A percentile compares a stretch with the other conserved stretches of the same genome.
Evolutionary conservation across 106 monocot genomes (phyloP).

Genomic region (Posidonia australis): DNA sequence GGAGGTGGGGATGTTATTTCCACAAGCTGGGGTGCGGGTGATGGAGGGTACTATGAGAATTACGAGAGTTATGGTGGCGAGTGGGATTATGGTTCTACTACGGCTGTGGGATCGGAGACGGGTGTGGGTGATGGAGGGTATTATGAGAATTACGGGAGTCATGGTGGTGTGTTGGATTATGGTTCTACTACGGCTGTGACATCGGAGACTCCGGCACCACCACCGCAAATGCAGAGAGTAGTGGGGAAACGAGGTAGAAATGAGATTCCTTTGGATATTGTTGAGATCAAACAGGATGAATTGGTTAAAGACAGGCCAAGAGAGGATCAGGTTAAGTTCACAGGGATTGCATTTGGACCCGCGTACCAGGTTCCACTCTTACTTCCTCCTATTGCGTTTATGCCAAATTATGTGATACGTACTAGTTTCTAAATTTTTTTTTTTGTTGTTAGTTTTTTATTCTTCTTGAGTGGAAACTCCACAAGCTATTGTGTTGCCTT

Average conservation of each 20-base stretch:
- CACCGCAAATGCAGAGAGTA: constrained; percentile 30
- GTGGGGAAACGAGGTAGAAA: constrained; percentile 70
- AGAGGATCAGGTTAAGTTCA: constrained; percentile 59
- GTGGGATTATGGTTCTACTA: constrained; percentile 12
- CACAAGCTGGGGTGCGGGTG: not conserved
- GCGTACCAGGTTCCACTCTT: constrained; percentile 59
- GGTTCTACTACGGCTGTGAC: not conserved
- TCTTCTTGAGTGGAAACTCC: not conserved
- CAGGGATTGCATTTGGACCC: constrained; percentile 91
- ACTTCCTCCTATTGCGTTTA: not conserved
- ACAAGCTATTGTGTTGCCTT: no score
- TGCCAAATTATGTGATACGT: not conserved
- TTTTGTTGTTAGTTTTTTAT: not conserved
- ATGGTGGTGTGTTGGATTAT: constrained; percentile 25
- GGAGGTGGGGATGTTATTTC: not conserved
- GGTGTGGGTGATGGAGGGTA: not conserved
- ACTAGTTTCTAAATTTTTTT: not conserved
- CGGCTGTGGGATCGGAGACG: constrained; percentile 5
- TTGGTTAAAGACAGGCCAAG: constrained; percentile 88
- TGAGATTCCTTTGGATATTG: constrained; percentile 51
- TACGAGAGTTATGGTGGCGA: constrained; percentile 16
- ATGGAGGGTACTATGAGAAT: no score
- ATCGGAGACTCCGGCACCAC: not conserved
- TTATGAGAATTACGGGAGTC: constrained; percentile 2
- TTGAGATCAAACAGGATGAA: constrained; percentile 91